Base-by-base conservation (phyloP, 305 asterid species). In the Fraxinus ornus region DNA sequence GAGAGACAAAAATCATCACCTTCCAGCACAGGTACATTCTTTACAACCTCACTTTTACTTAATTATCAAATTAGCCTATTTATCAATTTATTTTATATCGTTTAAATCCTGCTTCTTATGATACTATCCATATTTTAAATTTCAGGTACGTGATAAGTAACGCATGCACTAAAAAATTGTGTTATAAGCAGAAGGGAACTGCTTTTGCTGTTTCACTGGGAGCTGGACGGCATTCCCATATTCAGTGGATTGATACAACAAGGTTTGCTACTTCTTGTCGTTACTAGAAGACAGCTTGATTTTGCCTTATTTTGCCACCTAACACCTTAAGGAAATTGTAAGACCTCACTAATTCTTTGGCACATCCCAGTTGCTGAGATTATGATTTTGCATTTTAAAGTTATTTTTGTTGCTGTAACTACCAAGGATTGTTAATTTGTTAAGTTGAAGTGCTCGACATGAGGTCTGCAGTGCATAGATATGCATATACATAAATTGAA, bases 181-280 rank as follows among this genome's bases (percentile, higher is more conserved):
- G 93, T 81, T 96, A 94, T 86, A 92, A 92, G 94, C 99, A 96
- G 90, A 96, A 93, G 90, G 99, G 98, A 84, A 93, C 98, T 28
- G 91, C 93, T 83, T 85, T 68, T 79, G 89, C 92, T 85, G 91
- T 89, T 85, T 82, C 87, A 44, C 86, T 96, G 88, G 88, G 88
- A 86, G 89, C 96, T 83, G 97, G 97, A 75, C 87, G 84, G 74
- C 98, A 94, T 84, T 92, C 97, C 80, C 89, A 93, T 88, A 88
- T 96, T 81, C 97, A 89, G 68, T 94, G 98, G 97, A 93, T 91
- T 86, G 97, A 96, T 87, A 91, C 90, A 79, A 87, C 88, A 80
- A 96, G 98, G 99, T 95, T 86, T 79, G 86, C 81, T 79, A 78
- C 77, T 78, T 77, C 75, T 39, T 82, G 70, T 77, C 21, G 19